These are phyloP conservation scores for Nannochloropsis salina DNA, from an alignment of 108 stramenopile genomes.

Conservation along the genomic window DNA sequence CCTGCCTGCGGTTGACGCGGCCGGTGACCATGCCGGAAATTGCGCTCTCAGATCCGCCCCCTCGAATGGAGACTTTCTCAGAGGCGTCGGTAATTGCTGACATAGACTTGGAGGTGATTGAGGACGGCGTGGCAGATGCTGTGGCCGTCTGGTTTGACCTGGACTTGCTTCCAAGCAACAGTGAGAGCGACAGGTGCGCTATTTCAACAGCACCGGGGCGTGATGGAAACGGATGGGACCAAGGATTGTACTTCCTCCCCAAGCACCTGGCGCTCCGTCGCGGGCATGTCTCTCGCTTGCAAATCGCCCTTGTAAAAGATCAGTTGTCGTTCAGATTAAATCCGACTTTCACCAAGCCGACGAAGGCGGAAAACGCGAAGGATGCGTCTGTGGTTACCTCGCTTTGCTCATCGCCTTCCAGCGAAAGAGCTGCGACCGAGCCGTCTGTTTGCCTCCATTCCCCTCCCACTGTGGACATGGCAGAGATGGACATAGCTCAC, in stretches of 20 bases:
- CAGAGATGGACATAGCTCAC: slow-evolving; percentile 47
- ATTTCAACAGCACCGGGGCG: neutral
- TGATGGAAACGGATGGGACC: slow-evolving; percentile 9
- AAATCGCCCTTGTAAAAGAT: neutral
- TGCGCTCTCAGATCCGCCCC: neutral
- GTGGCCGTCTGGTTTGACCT: slow-evolving; percentile 53
- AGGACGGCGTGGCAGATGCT: slow-evolving; percentile 41
- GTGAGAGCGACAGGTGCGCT: neutral
- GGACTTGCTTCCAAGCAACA: slow-evolving; percentile 31
- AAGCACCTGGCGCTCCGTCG: neutral
- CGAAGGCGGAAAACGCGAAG: neutral
- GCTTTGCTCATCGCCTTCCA: neutral
- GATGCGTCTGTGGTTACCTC: neutral
- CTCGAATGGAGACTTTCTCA: neutral
- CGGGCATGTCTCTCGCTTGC: slow-evolving; percentile 19
- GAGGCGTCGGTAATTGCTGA: neutral
- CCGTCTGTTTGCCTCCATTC: neutral
- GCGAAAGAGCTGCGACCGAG: neutral
- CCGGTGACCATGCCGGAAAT: neutral
- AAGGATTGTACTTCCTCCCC: slow-evolving; percentile 14
- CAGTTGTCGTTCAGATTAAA: neutral
- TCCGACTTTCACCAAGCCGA: too few species aligned
- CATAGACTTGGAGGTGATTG: slow-evolving; percentile 24
- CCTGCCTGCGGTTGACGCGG: neutral
- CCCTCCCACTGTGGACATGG: slow-evolving; percentile 20